Percentiles rank a stretch among this genome's conserved stretches.
These are phyloP conservation scores for Acanthamoeba lenticulata DNA, from an alignment of 208 protist genomes.

Conservation along the genomic window DNA sequence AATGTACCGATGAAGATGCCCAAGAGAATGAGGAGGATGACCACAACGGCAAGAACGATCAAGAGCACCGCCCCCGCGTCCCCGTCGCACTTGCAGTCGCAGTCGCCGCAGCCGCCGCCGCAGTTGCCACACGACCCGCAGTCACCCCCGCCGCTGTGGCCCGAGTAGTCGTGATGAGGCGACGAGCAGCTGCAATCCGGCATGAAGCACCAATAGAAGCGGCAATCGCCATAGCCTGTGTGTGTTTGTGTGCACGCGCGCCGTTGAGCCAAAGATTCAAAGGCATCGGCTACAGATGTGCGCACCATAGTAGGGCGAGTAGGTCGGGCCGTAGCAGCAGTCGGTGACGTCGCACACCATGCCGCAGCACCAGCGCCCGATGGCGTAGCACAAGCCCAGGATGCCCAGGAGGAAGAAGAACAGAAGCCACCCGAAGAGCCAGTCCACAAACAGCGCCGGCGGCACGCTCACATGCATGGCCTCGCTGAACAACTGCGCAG, in stretches of 20 bases:
- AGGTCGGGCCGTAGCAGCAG: background rate
- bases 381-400: background rate
- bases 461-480: background rate
- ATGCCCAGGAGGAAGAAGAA: conserved; percentile 55
- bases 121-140: background rate
- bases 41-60: conserved; percentile 5
- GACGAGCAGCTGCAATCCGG: background rate
- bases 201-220: background rate
- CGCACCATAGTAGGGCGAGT: conserved; percentile 7
- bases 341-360: background rate
- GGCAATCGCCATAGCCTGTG: background rate
- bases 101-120: too few relatives aligned
- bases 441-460: conserved; percentile 34
- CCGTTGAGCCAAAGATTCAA: background rate
- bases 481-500: background rate
- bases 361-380: background rate
- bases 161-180: background rate
- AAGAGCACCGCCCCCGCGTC: background rate
- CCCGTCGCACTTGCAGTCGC: background rate
- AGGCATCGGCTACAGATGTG: background rate
- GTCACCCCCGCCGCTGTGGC: background rate
- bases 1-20: conserved; percentile 38
- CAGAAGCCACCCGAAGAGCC: conserved; percentile 22
- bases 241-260: too few relatives aligned
- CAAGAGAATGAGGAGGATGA: background rate